Conservation (phyloP, 805 yeast genomes). For the Wilhelminamyces savonicus region DNA sequence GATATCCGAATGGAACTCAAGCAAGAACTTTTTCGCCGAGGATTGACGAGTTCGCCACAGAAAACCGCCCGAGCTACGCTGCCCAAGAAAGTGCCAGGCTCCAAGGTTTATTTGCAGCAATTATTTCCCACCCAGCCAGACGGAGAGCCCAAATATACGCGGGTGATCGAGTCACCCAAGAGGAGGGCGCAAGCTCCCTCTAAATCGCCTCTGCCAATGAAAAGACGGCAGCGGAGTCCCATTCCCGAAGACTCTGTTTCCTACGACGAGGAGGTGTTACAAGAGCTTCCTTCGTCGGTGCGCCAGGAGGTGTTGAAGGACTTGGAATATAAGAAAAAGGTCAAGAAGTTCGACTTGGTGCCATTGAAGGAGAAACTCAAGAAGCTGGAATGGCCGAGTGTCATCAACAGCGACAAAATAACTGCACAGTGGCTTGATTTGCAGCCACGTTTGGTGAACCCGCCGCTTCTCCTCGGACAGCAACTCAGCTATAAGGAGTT, state of each 20-base stretch:
- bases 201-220: constrained; percentile 9
- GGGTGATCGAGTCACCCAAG: constrained; percentile 26
- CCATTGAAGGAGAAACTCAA: constrained; percentile 20
- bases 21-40: constrained; percentile 44
- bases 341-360: constrained; percentile 17
- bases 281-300: constrained; percentile 33
- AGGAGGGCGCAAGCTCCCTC: constrained; percentile 8
- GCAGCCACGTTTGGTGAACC: constrained; percentile 2
- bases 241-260: constrained; percentile 18
- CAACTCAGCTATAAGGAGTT: constrained; percentile 1
- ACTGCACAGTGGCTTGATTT: constrained; percentile 6
- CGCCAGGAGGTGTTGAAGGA: constrained; percentile 31
- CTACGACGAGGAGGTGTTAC: constrained; percentile 29
- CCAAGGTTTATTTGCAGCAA: constrained; percentile 30
- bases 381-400: constrained; percentile 2
- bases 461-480: too few species aligned
- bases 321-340: constrained; percentile 20
- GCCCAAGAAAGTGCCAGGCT: too few species aligned
- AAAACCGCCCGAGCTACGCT: too few species aligned
- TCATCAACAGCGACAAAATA: constrained; percentile 3
- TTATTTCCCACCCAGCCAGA: constrained; percentile 27
- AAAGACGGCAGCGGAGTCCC: constrained; percentile 4
- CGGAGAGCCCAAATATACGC: constrained; percentile 21
- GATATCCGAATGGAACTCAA: constrained; percentile 60
- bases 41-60: constrained; percentile 9